Evolutionary conservation across 176 grass and related monocot species (phyloP), one percentile per base, ranked within the genome.

Genomic region (Themeda triandra): DNA sequence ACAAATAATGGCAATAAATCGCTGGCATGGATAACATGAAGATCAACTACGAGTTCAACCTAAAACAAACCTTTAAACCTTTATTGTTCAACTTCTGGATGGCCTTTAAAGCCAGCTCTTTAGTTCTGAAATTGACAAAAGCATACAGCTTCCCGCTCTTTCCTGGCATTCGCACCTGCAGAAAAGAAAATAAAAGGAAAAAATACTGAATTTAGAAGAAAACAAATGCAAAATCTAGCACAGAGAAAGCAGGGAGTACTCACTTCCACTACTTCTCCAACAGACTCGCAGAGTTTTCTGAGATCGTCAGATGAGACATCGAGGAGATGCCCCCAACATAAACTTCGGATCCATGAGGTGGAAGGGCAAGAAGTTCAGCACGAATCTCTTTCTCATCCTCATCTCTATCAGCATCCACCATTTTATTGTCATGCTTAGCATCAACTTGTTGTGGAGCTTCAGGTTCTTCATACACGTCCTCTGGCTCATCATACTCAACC

Each of bases 201-300:
- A 23, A 11, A 29, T n/a, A n/a, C 13, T 73, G 30, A 58, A 71
- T 69, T 48, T 45, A 40, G n/a, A 60, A 25, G 25, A 74, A 87
- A 75, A 83, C 28, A 54, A 30, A 87, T 66, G 10, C 13, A 51
- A 46, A 87, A 59, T 19, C 51, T 42, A 89, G 82, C n/a, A 53
- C 10, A 78, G 27, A 72, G 25, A 60, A 53, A 79, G 58, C 78
- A 64, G 28, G n/a, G 6, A 60, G 72, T 77, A 90, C 92, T 89
- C 76, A 98, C 96, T 92, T 98, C 96, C 27, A 86, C 80, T 28
- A 98, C 92, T 68, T 98, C 93, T 84, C 93, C 96, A 83, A 87
- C 56, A 23, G 89, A 69, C 69, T 95, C 89, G 31, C 91, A 98
- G 71, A 98, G 85, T 64, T 44, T 79, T 85, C 72, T 95, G 27